These are phyloP conservation scores for Priceomyces medius DNA, from an alignment of 805 yeast species.

Conservation along the genomic window DNA sequence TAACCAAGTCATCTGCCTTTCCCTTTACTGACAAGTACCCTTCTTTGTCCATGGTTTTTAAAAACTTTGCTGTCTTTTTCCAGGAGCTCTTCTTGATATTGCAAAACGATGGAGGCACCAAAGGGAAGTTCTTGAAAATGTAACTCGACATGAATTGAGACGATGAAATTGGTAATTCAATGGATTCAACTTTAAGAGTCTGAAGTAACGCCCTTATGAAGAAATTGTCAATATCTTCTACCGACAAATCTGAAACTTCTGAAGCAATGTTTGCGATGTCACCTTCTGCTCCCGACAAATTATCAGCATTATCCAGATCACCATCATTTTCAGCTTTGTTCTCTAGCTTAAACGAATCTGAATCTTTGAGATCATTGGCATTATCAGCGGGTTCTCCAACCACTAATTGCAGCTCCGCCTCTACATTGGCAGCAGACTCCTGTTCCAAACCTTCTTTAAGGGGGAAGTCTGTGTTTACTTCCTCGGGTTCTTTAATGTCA, in stretches of 20 bases:
- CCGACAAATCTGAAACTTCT: constrained; percentile 39
- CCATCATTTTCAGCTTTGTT: constrained; percentile 16
- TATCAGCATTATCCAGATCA: constrained; percentile 13
- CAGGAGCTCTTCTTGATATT: constrained; percentile 79
- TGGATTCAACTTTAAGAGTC: constrained; percentile 55
- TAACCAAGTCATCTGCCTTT: constrained; percentile 74
- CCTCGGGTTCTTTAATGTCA: constrained; percentile 32
- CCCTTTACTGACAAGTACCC: constrained; percentile 72
- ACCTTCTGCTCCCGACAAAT: constrained; percentile 6
- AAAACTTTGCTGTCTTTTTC: constrained; percentile 83
- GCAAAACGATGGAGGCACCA: constrained; percentile 50
- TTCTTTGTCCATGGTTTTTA: constrained; percentile 82
- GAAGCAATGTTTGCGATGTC: constrained; percentile 32
- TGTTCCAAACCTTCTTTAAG: constrained; percentile 15
- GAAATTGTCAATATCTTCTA: constrained; percentile 71
- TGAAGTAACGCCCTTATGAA: constrained; percentile 71
- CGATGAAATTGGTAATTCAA: constrained; percentile 66
- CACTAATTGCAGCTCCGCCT: background rate
- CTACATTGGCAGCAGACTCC: background rate
- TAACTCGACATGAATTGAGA: constrained; percentile 74
- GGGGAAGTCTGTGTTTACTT: constrained; percentile 40
- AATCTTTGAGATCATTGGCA: too few species aligned
- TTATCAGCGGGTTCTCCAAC: background rate
- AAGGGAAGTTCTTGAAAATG: constrained; percentile 71
- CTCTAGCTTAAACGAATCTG: too few species aligned